Evolutionary conservation across 2,329 filamentous ascomycete species (phyloP).

Genomic region (Alternaria gaisen): DNA sequence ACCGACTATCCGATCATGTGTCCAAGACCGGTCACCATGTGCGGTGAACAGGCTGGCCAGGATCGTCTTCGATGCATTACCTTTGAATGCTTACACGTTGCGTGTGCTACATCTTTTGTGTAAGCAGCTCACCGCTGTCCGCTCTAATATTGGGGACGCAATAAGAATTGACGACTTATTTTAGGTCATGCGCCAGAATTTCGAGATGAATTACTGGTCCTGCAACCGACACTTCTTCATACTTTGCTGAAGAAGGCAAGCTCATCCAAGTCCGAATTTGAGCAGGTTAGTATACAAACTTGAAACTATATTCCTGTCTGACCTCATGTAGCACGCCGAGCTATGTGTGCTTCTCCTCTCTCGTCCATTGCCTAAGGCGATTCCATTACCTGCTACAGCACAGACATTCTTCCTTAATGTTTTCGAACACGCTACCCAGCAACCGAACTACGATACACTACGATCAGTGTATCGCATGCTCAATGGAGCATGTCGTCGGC

Average conservation of each 20-base stretch:
- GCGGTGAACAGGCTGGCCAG: slow-evolving; percentile 55
- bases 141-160: not conserved
- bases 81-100: slow-evolving; percentile 61
- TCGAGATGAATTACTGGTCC: slow-evolving; percentile 38
- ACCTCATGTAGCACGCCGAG: slow-evolving; percentile 32
- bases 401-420: slow-evolving; percentile 46
- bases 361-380: slow-evolving; percentile 37
- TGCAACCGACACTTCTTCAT: slow-evolving; percentile 44
- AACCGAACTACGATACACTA: slow-evolving; percentile 35
- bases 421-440: slow-evolving; percentile 40
- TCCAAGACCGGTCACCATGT: slow-evolving; percentile 58
- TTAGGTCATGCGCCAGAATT: slow-evolving; percentile 45
- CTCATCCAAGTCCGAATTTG: slow-evolving; percentile 39
- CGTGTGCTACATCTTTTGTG: slow-evolving; percentile 60
- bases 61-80: slow-evolving; percentile 59
- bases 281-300: slow-evolving; percentile 35
- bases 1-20: slow-evolving; percentile 56
- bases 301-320: not conserved
- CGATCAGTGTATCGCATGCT: slow-evolving; percentile 45
- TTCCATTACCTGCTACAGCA: slow-evolving; percentile 45
- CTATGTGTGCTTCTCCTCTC: slow-evolving; percentile 48
- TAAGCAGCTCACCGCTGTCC: slow-evolving; percentile 36
- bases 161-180: slow-evolving; percentile 26
- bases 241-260: slow-evolving; percentile 46
- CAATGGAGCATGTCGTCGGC: slow-evolving; percentile 47